Evolutionary conservation across 495 filamentous ascomycete species (phyloP).

Genomic region (Podospora anserina): DNA sequence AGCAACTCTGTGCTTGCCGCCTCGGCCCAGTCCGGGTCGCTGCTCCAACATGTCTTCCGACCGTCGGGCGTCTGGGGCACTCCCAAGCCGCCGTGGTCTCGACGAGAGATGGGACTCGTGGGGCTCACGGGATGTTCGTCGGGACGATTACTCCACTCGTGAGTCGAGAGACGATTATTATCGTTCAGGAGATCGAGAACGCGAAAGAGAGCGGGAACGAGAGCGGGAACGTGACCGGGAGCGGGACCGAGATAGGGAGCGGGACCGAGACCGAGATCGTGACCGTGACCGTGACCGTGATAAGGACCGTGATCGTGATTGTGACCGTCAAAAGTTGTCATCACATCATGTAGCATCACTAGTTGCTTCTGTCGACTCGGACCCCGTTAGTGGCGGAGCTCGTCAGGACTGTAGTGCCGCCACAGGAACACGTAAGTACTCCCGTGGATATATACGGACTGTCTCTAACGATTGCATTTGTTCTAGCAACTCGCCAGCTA

Average conservation of each 20-base stretch:
- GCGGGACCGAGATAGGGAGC: background rate
- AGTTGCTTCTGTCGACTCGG: background rate
- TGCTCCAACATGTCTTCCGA: background rate
- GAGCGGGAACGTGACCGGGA: background rate
- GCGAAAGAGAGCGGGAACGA: background rate
- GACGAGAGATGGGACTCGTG: background rate
- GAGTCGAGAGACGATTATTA: background rate
- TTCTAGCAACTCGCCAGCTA: background rate
- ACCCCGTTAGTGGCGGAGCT: background rate
- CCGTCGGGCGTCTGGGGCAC: background rate
- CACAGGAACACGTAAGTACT: background rate
- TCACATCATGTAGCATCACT: background rate
- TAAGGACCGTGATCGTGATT: background rate
- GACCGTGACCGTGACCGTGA: background rate
- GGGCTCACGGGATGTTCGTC: background rate
- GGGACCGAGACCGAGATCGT: background rate
- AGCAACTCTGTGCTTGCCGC: background rate
- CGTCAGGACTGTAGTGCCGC: background rate
- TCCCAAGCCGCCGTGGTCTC: background rate
- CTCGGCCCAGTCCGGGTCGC: background rate
- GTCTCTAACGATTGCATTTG: background rate
- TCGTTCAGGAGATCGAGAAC: background rate
- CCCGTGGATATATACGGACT: background rate
- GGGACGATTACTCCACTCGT: background rate
- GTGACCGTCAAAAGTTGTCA: background rate